A percentile compares a stretch with the other conserved stretches of the same genome.
Evolutionary conservation across 768 basidiomycete genomes (phyloP).

Genomic region (Rhizopogon vinicolor): DNA sequence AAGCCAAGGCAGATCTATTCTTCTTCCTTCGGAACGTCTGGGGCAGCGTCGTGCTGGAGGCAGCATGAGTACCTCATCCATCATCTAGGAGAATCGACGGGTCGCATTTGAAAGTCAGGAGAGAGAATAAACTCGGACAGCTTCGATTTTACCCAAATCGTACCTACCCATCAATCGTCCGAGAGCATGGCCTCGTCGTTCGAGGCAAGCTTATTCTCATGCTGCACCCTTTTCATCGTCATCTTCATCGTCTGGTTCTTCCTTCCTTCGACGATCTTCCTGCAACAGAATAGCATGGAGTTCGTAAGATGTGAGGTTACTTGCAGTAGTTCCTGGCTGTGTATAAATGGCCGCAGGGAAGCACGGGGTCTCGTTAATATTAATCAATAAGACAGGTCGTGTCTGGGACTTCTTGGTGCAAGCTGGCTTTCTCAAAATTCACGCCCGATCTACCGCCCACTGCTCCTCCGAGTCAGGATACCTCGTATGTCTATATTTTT

Average conservation of each 20-base stretch:
- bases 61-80: slow-evolving; percentile 46
- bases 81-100: slow-evolving; percentile 41
- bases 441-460: slow-evolving; percentile 43
- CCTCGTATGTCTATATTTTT: slow-evolving; percentile 27
- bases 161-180: slow-evolving; percentile 95
- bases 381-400: slow-evolving; percentile 87
- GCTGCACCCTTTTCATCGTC: no score
- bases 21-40: slow-evolving; percentile 41
- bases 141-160: slow-evolving; percentile 81
- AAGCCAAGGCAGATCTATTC: slow-evolving; percentile 53
- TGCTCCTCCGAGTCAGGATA: slow-evolving; percentile 29
- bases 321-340: no score
- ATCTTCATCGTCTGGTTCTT: no score
- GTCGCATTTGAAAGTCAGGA: slow-evolving; percentile 50
- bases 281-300: no score
- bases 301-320: no score
- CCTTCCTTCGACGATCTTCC: no score
- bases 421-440: slow-evolving; percentile 72
- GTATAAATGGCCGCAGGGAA: slow-evolving; percentile 55
- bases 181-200: slow-evolving; percentile 88
- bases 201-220: slow-evolving; percentile 62
- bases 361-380: slow-evolving; percentile 89
- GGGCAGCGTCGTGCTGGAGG: slow-evolving; percentile 40
- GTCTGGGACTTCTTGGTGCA: slow-evolving; percentile 94
- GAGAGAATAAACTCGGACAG: slow-evolving; percentile 49